A percentile compares a stretch with the other conserved stretches of the same genome.
phyloP scores from a whole-genome alignment of 192 early-diverging fungal genomes.

The Gorgonomyces haynaldii region DNA sequence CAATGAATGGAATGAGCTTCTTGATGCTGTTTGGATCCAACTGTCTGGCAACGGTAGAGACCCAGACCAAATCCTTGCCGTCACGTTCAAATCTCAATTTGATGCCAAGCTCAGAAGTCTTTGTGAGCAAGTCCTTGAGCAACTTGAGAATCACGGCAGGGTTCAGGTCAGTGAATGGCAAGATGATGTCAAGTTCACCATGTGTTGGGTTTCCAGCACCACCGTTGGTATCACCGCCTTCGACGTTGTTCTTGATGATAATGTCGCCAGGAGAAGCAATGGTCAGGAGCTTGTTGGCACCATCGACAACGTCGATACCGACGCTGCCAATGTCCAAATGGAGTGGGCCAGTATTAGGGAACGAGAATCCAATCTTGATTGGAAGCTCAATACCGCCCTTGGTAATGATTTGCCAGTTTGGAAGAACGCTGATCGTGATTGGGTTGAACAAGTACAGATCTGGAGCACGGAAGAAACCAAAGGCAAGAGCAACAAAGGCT shows the following conservation, averaged over 20 bases:
- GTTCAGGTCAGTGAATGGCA: constrained; percentile 2
- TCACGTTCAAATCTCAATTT: neutral
- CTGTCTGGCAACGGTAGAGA: no score
- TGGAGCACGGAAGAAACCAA: constrained; percentile 1
- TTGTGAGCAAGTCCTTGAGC: constrained; percentile 3
- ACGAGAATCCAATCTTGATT: neutral
- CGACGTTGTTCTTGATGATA: neutral
- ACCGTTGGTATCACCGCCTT: constrained; percentile 2
- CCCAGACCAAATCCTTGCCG: no score
- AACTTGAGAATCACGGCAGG: neutral
- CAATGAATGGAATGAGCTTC: constrained; percentile 4
- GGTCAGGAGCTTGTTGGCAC: neutral
- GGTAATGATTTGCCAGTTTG: neutral
- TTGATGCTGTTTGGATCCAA: no score
- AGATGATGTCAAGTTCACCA: neutral
- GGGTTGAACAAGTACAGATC: neutral
- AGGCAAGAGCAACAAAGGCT: neutral
- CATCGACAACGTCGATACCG: neutral
- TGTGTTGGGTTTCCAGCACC: neutral
- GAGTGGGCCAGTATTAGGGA: constrained; percentile 5
- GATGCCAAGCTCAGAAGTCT: neutral
- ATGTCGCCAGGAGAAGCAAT: neutral
- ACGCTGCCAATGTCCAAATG: constrained; percentile 4
- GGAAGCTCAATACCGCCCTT: constrained; percentile 1
- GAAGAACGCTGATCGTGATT: constrained; percentile 1